Evolutionary conservation across 768 basidiomycete genomes (phyloP).

Genomic region (Lactarius hatsudake): DNA sequence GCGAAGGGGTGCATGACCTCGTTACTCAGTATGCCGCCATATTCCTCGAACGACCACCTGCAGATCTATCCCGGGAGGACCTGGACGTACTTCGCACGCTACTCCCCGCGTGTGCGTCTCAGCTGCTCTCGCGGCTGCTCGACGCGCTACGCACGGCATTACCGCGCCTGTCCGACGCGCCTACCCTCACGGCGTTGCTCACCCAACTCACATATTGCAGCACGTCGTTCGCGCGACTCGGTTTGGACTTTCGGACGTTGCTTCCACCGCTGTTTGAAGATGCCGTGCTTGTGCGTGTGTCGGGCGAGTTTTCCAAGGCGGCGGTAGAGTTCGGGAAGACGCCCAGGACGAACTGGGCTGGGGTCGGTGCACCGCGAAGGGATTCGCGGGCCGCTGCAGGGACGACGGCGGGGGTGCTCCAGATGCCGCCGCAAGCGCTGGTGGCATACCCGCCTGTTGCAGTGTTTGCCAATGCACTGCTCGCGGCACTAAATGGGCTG

Average conservation of each 20-base stretch:
- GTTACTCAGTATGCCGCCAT: constrained; percentile 87
- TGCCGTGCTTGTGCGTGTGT: constrained; percentile 59
- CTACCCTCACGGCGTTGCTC: constrained; percentile 76
- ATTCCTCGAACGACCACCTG: constrained; percentile 67
- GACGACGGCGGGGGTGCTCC: constrained; percentile 35
- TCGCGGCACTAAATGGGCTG: constrained; percentile 74
- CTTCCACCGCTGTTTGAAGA: constrained; percentile 63
- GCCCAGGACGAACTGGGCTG: constrained; percentile 15
- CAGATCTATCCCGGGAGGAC: constrained; percentile 31
- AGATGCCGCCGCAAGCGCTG: constrained; percentile 69
- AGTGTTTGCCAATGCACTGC: constrained; percentile 61
- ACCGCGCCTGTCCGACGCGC: constrained; percentile 53
- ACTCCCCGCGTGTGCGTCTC: constrained; percentile 61
- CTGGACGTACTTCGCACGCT: constrained; percentile 47
- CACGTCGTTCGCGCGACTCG: constrained; percentile 86
- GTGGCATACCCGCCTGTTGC: constrained; percentile 77
- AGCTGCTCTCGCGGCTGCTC: constrained; percentile 65
- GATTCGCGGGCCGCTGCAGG: constrained; percentile 21
- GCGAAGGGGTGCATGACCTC: constrained; percentile 91
- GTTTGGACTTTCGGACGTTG: constrained; percentile 79
- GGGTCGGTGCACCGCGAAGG: constrained; percentile 25
- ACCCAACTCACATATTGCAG: constrained; percentile 86
- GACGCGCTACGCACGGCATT: constrained; percentile 62
- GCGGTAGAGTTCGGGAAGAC: constrained; percentile 29
- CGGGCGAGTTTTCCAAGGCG: constrained; percentile 48